Conservation (phyloP, 208 protist genomes). For the Crithidia fasciculata region DNA sequence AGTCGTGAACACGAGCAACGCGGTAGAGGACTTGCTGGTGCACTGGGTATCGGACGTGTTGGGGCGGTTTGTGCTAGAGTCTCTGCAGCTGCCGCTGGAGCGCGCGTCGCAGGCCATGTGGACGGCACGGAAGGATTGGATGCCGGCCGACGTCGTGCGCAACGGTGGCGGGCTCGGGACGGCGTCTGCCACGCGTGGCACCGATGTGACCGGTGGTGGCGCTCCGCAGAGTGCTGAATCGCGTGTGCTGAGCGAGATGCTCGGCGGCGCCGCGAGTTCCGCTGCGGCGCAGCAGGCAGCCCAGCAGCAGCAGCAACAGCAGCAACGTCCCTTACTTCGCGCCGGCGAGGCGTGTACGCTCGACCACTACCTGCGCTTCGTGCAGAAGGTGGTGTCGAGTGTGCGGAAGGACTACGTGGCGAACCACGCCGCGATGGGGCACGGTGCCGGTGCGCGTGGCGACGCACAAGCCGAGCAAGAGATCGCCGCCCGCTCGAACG, state of each 20-base stretch:
- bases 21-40: constrained; percentile 42
- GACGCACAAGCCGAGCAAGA: constrained; percentile 71
- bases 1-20: constrained; percentile 68
- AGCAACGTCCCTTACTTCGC: constrained; percentile 26
- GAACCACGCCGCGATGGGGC: constrained; percentile 25
- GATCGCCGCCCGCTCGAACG: constrained; percentile 63
- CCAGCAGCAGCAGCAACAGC: constrained; percentile 10
- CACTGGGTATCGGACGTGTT: constrained; percentile 74
- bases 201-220: constrained; percentile 15
- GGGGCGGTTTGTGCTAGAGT: constrained; percentile 78
- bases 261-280: neutral
- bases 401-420: constrained; percentile 65
- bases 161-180: neutral
- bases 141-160: constrained; percentile 26
- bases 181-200: constrained; percentile 4
- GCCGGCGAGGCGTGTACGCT: constrained; percentile 83
- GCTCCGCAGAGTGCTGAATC: constrained; percentile 22
- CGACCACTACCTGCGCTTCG: constrained; percentile 73
- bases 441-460: constrained; percentile 31
- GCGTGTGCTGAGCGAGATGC: constrained; percentile 29
- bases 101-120: constrained; percentile 55
- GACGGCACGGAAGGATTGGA: constrained; percentile 35
- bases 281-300: neutral
- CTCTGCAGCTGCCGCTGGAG: constrained; percentile 64
- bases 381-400: constrained; percentile 66